These are phyloP conservation scores for Mycothermus thermophilus DNA, from an alignment of 495 filamentous ascomycete species.

Conservation along the genomic window DNA sequence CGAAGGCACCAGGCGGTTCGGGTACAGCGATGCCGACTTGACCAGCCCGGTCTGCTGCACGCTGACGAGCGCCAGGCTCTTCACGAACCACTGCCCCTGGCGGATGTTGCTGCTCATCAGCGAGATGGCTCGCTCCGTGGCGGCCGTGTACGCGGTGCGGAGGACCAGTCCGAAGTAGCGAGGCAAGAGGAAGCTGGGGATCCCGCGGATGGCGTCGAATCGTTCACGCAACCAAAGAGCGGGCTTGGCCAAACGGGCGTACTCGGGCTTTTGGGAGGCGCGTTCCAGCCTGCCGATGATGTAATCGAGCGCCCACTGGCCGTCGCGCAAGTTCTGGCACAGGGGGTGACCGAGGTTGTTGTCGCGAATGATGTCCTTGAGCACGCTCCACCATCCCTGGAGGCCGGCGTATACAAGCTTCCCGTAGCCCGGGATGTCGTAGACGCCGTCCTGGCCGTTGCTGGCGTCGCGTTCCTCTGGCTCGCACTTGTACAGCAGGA, in stretches of 20 bases:
- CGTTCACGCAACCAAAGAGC: slow-evolving; percentile 68
- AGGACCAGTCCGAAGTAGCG: slow-evolving; percentile 86
- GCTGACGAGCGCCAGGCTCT: slow-evolving; percentile 77
- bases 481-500: slow-evolving; percentile 81
- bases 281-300: slow-evolving; percentile 65
- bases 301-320: slow-evolving; percentile 92
- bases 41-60: slow-evolving; percentile 78
- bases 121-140: slow-evolving; percentile 60
- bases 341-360: slow-evolving; percentile 90
- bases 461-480: slow-evolving; percentile 79
- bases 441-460: slow-evolving; percentile 68
- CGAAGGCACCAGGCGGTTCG: slow-evolving; percentile 66
- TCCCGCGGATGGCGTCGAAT: slow-evolving; percentile 65
- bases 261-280: slow-evolving; percentile 45
- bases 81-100: slow-evolving; percentile 69
- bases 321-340: slow-evolving; percentile 81
- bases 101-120: slow-evolving; percentile 65
- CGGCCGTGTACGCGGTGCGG: slow-evolving; percentile 72
- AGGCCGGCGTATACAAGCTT: slow-evolving; percentile 87
- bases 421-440: slow-evolving; percentile 71
- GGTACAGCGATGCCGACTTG: slow-evolving; percentile 81
- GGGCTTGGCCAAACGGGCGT: slow-evolving; percentile 44
- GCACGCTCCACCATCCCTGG: slow-evolving; percentile 95
- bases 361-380: slow-evolving; percentile 69
- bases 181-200: slow-evolving; percentile 83